Conservation (phyloP, 2,329 filamentous ascomycete species). For the Geosmithia putterillii region DNA sequence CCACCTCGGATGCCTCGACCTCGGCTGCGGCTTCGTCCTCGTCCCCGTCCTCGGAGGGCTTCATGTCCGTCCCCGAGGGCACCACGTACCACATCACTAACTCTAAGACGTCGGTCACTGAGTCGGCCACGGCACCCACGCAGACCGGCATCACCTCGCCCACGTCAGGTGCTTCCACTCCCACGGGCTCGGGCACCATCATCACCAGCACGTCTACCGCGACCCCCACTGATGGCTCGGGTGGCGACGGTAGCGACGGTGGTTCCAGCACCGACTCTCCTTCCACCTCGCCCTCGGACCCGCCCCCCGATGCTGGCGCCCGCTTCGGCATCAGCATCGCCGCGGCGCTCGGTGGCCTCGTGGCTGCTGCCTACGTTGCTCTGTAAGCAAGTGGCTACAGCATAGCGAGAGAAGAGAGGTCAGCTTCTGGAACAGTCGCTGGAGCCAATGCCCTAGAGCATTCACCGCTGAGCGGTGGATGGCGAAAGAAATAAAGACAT, state of each 20-base stretch:
- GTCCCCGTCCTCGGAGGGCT: neutral
- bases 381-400: too few relatives aligned
- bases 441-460: too few relatives aligned
- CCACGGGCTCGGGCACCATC: neutral
- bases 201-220: neutral
- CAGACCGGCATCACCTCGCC: neutral
- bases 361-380: neutral
- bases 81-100: neutral
- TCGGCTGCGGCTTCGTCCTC: neutral
- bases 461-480: neutral
- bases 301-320: neutral
- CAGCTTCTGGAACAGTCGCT: too few relatives aligned
- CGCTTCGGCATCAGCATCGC: neutral
- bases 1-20: neutral
- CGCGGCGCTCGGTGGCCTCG: neutral
- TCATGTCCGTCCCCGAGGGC: neutral
- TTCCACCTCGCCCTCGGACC: neutral
- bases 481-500: too few relatives aligned
- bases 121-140: neutral
- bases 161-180: neutral
- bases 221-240: neutral
- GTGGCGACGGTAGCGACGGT: neutral
- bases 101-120: neutral
- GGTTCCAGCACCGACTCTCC: neutral
- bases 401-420: neutral